These are phyloP conservation scores for Jatropha multifida DNA, from an alignment of 441 rosid genomes.

Conservation along the genomic window DNA sequence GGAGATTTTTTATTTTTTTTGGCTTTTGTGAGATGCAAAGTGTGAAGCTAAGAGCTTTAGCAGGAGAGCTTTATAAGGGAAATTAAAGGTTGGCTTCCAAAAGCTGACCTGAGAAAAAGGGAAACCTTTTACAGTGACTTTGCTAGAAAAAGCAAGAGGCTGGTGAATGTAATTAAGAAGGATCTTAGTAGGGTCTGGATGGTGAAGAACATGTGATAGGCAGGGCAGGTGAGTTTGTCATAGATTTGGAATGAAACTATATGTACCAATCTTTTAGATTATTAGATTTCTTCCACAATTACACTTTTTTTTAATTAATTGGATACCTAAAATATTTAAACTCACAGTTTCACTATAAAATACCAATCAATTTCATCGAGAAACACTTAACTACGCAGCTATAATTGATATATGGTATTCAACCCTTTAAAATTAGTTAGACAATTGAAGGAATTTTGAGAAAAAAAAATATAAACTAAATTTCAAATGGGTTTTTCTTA, in stretches of 20 bases:
- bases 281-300: no score
- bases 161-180: constrained; percentile 43
- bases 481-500: no score
- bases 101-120: constrained; percentile 16
- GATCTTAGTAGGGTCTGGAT: constrained; percentile 1
- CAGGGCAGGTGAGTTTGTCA: constrained; percentile 38
- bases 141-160: constrained; percentile 33
- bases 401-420: no score
- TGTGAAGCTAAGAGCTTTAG: neutral
- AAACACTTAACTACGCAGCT: no score
- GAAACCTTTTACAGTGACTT: constrained; percentile 14
- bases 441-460: no score
- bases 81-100: neutral
- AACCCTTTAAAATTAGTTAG: no score
- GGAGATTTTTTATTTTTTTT: neutral
- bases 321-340: no score
- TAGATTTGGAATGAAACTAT: constrained; percentile 30
- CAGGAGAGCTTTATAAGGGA: constrained; percentile 21
- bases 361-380: no score
- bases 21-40: neutral
- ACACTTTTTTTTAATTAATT: no score
- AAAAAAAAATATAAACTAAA: no score
- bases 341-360: no score
- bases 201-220: constrained; percentile 41
- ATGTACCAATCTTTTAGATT: neutral